Base-by-base conservation (phyloP, 2,329 filamentous ascomycete species). In the Venturia carpophila region DNA sequence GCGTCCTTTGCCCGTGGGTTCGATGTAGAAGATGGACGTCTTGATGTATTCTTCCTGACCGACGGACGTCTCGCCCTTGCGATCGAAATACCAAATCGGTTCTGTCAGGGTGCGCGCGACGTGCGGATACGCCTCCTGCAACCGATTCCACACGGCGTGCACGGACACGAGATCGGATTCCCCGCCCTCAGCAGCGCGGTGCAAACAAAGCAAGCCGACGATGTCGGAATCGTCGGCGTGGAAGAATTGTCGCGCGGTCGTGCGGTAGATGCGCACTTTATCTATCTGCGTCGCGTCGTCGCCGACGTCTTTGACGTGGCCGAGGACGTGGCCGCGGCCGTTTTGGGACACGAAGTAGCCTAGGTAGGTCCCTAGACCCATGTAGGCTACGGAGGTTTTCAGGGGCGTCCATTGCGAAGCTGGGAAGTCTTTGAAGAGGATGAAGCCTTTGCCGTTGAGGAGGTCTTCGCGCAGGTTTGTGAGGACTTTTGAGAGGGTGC, bases 271-370 rank as follows among this genome's bases (percentile, higher is more conserved):
- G 70, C 92, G 87, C 67, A 96, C 91, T 70, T 87, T 88, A 78
- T 95, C 89, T 71, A 91, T 95, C 77, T 92, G 87, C 5, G 82
- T 84, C 34, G 88, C 82, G 74, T 95, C 91, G 69, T 92, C 91
- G 58, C 90, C 90, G 3, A 94, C 83, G 76, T 95, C 91, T 77
- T 95, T 93, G 70, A 95, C 91, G 74, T 96, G 91, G 9, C 91
- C 91, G 1, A 96, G 83, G 11, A 95, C 89, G 76, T 95, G 91
- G 56, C 91, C 91, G 21, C 86, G 84, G 21, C 87, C 87, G 78
- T 96, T 96, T 73, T 96, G 92, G 30, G 86, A 90, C 49, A 96
- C 85, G 68, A 94, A 93, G 79, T 95, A 94, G 66, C 92, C 91
- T 11, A 96, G 82, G 75, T 96, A 88, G 5, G 89, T 90, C 49